phyloP scores from a whole-genome alignment of 2,329 filamentous ascomycete species.

The Claviceps arundinis region DNA sequence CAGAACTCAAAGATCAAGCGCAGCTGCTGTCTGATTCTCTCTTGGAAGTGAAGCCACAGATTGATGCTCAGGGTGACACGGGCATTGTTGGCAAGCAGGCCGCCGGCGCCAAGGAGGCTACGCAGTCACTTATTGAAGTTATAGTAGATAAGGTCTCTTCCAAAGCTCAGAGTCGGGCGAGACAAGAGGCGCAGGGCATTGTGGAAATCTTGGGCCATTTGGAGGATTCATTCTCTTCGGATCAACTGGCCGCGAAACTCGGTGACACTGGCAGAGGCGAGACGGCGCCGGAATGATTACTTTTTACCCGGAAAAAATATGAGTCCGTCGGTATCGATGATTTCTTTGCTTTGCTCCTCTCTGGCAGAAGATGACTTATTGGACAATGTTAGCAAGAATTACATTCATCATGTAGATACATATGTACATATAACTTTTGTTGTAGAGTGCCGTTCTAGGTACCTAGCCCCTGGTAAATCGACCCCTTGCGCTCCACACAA shows the following conservation, averaged over 20 bases:
- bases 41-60: background rate
- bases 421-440: too few relatives aligned
- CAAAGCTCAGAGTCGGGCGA: background rate
- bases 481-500: background rate
- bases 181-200: background rate
- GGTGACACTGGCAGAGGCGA: background rate
- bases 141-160: background rate
- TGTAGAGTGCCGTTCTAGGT: background rate
- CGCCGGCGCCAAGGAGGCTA: background rate
- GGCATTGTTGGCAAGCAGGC: background rate
- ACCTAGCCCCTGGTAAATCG: background rate
- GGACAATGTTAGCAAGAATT: background rate
- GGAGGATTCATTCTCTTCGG: background rate
- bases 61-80: background rate
- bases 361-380: background rate
- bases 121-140: background rate
- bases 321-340: too few relatives aligned
- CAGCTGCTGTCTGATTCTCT: background rate
- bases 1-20: background rate
- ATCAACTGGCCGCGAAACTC: background rate
- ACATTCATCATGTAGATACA: too few relatives aligned
- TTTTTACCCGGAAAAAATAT: background rate
- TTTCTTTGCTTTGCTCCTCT: background rate
- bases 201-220: background rate
- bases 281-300: background rate